These are phyloP conservation scores for Monilinia vaccinii-corymbosi DNA, from an alignment of 2,329 filamentous ascomycete species.

Conservation along the genomic window DNA sequence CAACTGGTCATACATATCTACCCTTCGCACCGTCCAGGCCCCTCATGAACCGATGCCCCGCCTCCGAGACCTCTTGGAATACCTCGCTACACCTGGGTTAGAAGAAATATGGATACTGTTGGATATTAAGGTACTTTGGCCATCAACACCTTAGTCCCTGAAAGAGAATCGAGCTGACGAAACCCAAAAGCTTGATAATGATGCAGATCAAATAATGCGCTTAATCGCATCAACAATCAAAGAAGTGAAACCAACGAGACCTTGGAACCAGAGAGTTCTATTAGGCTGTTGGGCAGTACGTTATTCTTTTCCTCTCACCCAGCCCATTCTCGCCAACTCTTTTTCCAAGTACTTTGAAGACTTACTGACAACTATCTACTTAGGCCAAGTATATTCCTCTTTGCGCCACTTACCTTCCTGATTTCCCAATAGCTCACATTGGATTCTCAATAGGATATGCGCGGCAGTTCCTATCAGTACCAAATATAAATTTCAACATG, in stretches of 20 bases:
- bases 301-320: constrained; percentile 12
- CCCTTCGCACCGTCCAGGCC: constrained; percentile 55
- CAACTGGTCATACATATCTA: constrained; percentile 64
- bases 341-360: neutral
- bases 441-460: constrained; percentile 53
- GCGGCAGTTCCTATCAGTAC: constrained; percentile 56
- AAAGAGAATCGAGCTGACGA: neutral
- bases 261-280: constrained; percentile 67
- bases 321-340: neutral
- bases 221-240: constrained; percentile 56
- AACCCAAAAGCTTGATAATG: constrained; percentile 51
- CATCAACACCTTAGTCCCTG: neutral
- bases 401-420: constrained; percentile 51
- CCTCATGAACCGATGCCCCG: constrained; percentile 67
- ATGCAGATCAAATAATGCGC: constrained; percentile 60
- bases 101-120: constrained; percentile 72
- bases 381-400: constrained; percentile 60
- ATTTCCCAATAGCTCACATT: constrained; percentile 58
- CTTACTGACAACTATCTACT: constrained; percentile 8
- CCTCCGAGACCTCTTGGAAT: constrained; percentile 64
- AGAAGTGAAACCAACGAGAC: constrained; percentile 38
- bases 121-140: constrained; percentile 66
- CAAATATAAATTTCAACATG: constrained; percentile 71
- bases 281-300: constrained; percentile 73
- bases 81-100: constrained; percentile 53